These are phyloP conservation scores for Diphasiastrum complanatum DNA, from an alignment of 83 land plant genomes.

Conservation along the genomic window DNA sequence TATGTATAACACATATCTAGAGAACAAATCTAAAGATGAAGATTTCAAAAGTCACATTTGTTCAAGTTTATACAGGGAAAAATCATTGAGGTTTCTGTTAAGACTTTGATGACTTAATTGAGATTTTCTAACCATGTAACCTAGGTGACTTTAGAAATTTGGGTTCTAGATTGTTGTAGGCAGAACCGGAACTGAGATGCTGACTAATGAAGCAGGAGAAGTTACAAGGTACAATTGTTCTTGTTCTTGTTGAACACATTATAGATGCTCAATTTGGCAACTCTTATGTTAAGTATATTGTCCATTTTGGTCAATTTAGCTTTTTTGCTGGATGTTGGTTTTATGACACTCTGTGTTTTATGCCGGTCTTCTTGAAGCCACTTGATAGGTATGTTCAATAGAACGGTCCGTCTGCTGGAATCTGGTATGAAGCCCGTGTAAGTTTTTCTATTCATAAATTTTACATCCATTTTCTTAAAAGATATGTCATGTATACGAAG, in stretches of 20 bases:
- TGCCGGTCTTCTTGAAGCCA: constrained; percentile 62
- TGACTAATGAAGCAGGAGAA: constrained; percentile 97
- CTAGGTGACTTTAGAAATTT: background rate
- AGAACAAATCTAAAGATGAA: too few species aligned
- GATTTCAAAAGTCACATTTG: too few species aligned
- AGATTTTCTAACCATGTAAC: background rate
- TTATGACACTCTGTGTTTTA: too few species aligned
- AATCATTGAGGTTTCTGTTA: too few species aligned
- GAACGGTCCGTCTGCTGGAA: constrained; percentile 87
- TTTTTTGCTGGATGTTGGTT: too few species aligned
- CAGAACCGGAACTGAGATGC: constrained; percentile 77
- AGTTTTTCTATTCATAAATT: background rate
- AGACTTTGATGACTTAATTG: background rate
- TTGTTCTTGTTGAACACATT: too few species aligned
- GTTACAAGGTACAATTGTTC: constrained; percentile 61
- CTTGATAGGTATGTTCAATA: constrained; percentile 85
- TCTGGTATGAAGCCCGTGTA: constrained; percentile 96
- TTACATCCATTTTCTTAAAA: background rate
- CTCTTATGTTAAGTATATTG: too few species aligned
- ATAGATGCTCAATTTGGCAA: too few species aligned
- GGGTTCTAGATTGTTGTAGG: constrained; percentile 81
- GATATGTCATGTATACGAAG: too few species aligned
- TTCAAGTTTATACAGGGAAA: too few species aligned
- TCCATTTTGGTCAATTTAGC: too few species aligned
- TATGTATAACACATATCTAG: too few species aligned